These are phyloP conservation scores for Rhynchospora breviuscula DNA, from an alignment of 176 grass and related monocot species.

Conservation along the genomic window DNA sequence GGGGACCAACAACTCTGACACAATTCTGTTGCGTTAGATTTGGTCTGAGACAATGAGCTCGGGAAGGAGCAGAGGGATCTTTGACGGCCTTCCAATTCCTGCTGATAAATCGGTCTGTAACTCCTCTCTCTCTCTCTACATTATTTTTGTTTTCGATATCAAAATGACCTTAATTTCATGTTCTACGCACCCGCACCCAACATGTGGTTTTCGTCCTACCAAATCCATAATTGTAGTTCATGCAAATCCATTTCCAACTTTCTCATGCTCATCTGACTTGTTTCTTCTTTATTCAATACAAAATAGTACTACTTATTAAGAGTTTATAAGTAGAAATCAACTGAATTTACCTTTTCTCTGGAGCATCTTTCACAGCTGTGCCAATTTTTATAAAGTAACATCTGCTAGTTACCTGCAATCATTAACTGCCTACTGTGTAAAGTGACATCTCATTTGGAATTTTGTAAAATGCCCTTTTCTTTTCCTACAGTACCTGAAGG, in stretches of 20 bases:
- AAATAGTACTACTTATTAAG: background rate
- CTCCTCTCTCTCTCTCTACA: background rate
- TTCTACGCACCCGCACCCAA: background rate
- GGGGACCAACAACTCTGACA: background rate
- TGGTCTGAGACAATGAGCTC: constrained; percentile 48
- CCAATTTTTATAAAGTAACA: no score
- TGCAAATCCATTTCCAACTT: background rate
- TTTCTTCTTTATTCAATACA: background rate
- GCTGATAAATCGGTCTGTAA: constrained; percentile 69
- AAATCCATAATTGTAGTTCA: background rate
- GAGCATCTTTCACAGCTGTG: background rate
- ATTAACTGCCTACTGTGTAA: background rate
- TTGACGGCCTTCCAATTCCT: constrained; percentile 86
- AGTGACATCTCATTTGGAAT: background rate
- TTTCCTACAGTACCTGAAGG: constrained; percentile 62
- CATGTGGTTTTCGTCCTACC: background rate
- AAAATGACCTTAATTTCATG: background rate
- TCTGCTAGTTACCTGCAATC: background rate
- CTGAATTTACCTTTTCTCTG: background rate
- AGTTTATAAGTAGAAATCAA: background rate
- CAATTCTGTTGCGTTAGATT: constrained; percentile 15
- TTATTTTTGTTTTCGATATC: background rate
- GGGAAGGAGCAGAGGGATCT: constrained; percentile 50
- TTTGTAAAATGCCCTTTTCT: background rate
- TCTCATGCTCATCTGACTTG: background rate